Conservation (phyloP, 1,139 yeast genomes). For the Candida sanyaensis region DNA sequence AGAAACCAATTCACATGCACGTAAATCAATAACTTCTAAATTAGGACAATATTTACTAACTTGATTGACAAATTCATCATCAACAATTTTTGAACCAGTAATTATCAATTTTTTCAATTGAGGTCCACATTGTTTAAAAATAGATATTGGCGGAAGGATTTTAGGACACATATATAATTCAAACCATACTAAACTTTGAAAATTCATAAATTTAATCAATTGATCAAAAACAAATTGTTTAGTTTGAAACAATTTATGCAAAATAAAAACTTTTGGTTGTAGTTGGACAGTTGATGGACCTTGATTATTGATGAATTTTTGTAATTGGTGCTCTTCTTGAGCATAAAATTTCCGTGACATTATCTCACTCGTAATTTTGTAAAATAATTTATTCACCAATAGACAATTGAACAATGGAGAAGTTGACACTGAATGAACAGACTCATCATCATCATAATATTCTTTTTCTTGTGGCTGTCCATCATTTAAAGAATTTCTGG, state of each 20-base stretch:
- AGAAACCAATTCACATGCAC: slow-evolving; percentile 81
- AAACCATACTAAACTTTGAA: slow-evolving; percentile 58
- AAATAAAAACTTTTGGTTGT: slow-evolving; percentile 34
- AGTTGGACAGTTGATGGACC: slow-evolving; percentile 9
- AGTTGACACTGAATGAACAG: background rate
- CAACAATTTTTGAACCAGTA: slow-evolving; percentile 73
- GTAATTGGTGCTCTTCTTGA: slow-evolving; percentile 33
- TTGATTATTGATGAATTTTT: slow-evolving; percentile 35
- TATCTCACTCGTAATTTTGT: slow-evolving; percentile 54
- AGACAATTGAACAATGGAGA: slow-evolving; percentile 57
- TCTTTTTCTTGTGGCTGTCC: background rate
- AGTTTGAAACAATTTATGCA: slow-evolving; percentile 38
- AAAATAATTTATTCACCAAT: slow-evolving; percentile 68
- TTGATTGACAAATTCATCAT: slow-evolving; percentile 56
- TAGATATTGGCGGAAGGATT: slow-evolving; percentile 55
- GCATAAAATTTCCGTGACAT: slow-evolving; percentile 60
- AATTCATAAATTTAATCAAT: slow-evolving; percentile 30
- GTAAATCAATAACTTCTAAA: slow-evolving; percentile 65
- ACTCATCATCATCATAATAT: slow-evolving; percentile 3
- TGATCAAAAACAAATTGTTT: slow-evolving; percentile 30
- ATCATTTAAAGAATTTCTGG: slow-evolving; percentile 52
- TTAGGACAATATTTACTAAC: slow-evolving; percentile 60
- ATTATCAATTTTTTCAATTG: slow-evolving; percentile 60
- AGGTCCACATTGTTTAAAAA: slow-evolving; percentile 33
- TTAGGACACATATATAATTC: slow-evolving; percentile 86